Conservation (phyloP, 1,139 yeast genomes). For the Pichia terricola region DNA sequence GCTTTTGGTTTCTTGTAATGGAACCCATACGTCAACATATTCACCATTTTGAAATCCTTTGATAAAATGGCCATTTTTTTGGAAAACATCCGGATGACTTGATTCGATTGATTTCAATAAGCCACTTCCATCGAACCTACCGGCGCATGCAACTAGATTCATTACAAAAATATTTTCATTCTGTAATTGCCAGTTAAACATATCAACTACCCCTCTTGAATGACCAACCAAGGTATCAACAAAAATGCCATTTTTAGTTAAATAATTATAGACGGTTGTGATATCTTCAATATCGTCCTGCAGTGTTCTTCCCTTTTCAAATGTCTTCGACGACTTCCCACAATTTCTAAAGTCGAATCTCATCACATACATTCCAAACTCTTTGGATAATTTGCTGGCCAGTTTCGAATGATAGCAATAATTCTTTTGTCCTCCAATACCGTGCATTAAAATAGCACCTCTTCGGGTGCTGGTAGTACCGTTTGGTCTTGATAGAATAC, state of each 20-base stretch:
- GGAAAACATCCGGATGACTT: slow-evolving; percentile 27
- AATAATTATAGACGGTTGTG: slow-evolving; percentile 40
- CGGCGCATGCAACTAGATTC: slow-evolving; percentile 51
- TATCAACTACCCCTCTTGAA: slow-evolving; percentile 74
- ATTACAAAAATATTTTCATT: slow-evolving; percentile 34
- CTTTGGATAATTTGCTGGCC: slow-evolving; percentile 51
- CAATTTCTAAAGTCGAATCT: slow-evolving; percentile 83
- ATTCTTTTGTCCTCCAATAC: slow-evolving; percentile 77
- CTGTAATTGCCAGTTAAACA: slow-evolving; percentile 55
- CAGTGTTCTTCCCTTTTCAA: slow-evolving; percentile 47
- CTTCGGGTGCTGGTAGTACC: slow-evolving; percentile 14
- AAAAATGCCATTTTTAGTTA: slow-evolving; percentile 32
- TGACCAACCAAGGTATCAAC: slow-evolving; percentile 59
- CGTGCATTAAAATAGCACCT: slow-evolving; percentile 49
- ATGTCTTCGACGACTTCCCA: slow-evolving; percentile 61
- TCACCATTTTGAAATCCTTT: slow-evolving; percentile 45
- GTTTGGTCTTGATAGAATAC: slow-evolving; percentile 17
- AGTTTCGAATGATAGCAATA: slow-evolving; percentile 62
- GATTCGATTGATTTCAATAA: slow-evolving; percentile 23
- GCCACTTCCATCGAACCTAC: slow-evolving; percentile 43
- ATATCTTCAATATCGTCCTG: slow-evolving; percentile 63
- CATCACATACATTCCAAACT: slow-evolving; percentile 52
- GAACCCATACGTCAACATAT: slow-evolving; percentile 28
- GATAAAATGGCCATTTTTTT: slow-evolving; percentile 30
- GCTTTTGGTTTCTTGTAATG: slow-evolving; percentile 44